phyloP scores from a whole-genome alignment of 495 filamentous ascomycete genomes.

The Trichodelitschia bisporula region DNA sequence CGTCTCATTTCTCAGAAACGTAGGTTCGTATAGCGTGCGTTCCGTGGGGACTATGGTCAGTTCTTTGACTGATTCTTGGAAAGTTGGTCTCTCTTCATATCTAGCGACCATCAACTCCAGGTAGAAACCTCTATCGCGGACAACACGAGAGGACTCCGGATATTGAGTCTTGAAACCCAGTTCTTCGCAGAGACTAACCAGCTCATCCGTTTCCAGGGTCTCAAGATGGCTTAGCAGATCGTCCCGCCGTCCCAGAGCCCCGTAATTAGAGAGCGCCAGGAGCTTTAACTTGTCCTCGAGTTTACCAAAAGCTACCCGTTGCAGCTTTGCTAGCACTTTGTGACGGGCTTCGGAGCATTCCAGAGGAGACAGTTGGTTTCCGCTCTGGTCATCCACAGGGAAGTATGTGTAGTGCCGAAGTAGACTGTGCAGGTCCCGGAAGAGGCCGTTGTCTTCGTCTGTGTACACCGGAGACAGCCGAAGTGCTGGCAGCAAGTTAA shows the following conservation, averaged over 20 bases:
- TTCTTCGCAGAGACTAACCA: slow-evolving; percentile 37
- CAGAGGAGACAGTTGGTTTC: slow-evolving; percentile 40
- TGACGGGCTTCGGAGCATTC: slow-evolving; percentile 65
- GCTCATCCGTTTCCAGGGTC: slow-evolving; percentile 43
- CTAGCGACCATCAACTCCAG: slow-evolving; percentile 52
- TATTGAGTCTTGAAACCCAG: slow-evolving; percentile 64
- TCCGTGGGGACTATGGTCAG: slow-evolving; percentile 67
- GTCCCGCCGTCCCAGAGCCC: slow-evolving; percentile 49
- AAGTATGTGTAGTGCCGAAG: slow-evolving; percentile 72
- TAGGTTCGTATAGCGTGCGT: slow-evolving; percentile 50
- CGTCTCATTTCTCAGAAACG: slow-evolving; percentile 60
- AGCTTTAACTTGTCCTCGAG: slow-evolving; percentile 83
- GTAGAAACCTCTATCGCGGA: slow-evolving; percentile 38
- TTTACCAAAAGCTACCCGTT: slow-evolving; percentile 54
- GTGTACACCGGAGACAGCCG: slow-evolving; percentile 56
- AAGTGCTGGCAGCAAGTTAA: slow-evolving; percentile 69
- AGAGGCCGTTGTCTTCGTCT: slow-evolving; percentile 43
- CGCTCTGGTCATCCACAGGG: slow-evolving; percentile 75
- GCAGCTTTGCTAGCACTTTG: slow-evolving; percentile 47
- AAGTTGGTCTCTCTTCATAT: slow-evolving; percentile 57
- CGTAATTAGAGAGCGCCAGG: slow-evolving; percentile 78
- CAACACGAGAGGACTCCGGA: slow-evolving; percentile 39
- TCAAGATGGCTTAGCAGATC: slow-evolving; percentile 62
- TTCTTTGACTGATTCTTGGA: slow-evolving; percentile 52
- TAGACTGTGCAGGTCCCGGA: slow-evolving; percentile 60